Conservation (phyloP, 2,329 filamentous ascomycete species). For the Beauveria scarabaeidicola region DNA sequence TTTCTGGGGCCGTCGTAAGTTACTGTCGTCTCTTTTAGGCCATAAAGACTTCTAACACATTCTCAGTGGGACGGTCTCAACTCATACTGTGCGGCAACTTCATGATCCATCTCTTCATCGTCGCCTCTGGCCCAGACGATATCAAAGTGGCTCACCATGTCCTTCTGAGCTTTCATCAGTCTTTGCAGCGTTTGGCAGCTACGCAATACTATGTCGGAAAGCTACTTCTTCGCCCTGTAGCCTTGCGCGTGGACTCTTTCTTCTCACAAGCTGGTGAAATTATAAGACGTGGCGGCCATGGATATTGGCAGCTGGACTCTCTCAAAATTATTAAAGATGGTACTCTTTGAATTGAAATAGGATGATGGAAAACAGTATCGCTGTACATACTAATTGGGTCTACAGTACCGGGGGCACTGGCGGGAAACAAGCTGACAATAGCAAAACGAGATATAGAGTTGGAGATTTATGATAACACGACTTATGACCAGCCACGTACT, state of each 20-base stretch:
- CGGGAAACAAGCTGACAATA: neutral
- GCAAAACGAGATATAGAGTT: neutral
- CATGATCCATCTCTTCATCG: conserved; percentile 38
- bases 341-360: neutral
- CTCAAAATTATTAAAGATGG: conserved; percentile 9
- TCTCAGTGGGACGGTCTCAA: conserved; percentile 28
- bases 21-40: neutral
- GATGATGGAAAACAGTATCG: neutral
- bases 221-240: conserved; percentile 27
- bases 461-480: neutral
- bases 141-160: conserved; percentile 28
- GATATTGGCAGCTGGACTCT: conserved; percentile 12
- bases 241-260: conserved; percentile 31
- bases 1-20: conserved; percentile 38
- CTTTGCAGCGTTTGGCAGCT: conserved; percentile 25
- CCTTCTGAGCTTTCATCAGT: conserved; percentile 28
- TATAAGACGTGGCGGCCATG: conserved; percentile 17
- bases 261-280: conserved; percentile 28
- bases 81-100: conserved; percentile 40
- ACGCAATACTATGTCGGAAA: conserved; percentile 24
- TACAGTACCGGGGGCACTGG: neutral
- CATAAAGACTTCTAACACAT: neutral
- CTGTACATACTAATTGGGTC: neutral
- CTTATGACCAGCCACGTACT: neutral
- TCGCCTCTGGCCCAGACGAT: conserved; percentile 28